A percentile compares a stretch with the other conserved stretches of the same genome.
Evolutionary conservation across 164 flowering plant species (phyloP).

Genomic region (Taxillus chinensis): DNA sequence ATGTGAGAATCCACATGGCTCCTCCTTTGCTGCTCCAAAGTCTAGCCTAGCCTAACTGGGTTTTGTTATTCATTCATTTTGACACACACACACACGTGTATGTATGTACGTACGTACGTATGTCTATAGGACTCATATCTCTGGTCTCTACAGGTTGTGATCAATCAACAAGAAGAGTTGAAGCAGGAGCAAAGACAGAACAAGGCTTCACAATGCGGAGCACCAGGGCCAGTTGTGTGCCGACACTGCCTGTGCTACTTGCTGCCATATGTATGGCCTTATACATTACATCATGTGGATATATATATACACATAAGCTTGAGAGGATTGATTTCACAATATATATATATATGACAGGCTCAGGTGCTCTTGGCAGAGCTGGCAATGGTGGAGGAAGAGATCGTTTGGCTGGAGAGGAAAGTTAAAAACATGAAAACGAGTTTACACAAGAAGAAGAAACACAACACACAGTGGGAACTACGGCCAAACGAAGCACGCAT

Average conservation of each 20-base stretch:
- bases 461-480: slow-evolving; percentile 19
- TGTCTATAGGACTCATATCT: background rate
- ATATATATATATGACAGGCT: slow-evolving; percentile 25
- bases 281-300: background rate
- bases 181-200: slow-evolving; percentile 42
- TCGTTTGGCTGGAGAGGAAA: slow-evolving; percentile 46
- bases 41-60: too few relatives aligned
- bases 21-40: too few relatives aligned
- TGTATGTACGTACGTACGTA: too few relatives aligned
- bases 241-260: slow-evolving; percentile 25
- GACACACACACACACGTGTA: too few relatives aligned
- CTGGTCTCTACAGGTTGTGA: slow-evolving; percentile 34
- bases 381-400: slow-evolving; percentile 62
- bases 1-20: slow-evolving; percentile 26
- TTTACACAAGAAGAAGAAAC: slow-evolving; percentile 35
- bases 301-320: background rate
- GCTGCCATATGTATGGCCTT: slow-evolving; percentile 22
- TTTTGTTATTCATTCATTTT: too few relatives aligned
- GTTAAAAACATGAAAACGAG: slow-evolving; percentile 39
- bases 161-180: slow-evolving; percentile 35
- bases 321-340: background rate
- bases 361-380: slow-evolving; percentile 51
- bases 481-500: slow-evolving; percentile 13
- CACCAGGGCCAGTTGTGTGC: slow-evolving; percentile 35
- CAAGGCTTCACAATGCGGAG: slow-evolving; percentile 38